Conservation (phyloP, 345 rosid species). For the Eucalyptus lansdowneana region DNA sequence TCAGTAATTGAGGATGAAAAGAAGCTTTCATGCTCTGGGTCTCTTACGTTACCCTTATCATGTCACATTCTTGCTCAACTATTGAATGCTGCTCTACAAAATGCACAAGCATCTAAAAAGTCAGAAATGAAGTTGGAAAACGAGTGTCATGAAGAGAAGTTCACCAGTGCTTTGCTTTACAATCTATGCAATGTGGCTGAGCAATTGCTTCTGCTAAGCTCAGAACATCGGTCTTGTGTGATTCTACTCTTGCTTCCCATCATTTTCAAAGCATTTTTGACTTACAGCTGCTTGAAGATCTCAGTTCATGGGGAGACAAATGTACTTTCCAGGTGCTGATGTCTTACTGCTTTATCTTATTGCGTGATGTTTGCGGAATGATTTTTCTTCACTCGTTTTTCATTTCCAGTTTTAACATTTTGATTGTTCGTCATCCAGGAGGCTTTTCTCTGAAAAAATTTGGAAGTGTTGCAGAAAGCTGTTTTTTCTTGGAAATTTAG, state of each 20-base stretch:
- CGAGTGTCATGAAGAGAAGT: constrained; percentile 17
- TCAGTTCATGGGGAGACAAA: constrained; percentile 17
- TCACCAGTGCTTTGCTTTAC: constrained; percentile 49
- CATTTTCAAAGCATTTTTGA: constrained; percentile 51
- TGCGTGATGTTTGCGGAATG: neutral
- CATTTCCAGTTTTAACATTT: neutral
- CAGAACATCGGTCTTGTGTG: constrained; percentile 72
- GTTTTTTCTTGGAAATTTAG: constrained; percentile 63
- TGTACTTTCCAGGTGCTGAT: constrained; percentile 44
- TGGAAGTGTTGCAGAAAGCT: constrained; percentile 78
- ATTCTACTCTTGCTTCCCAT: constrained; percentile 59
- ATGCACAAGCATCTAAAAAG: constrained; percentile 12
- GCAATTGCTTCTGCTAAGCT: constrained; percentile 47
- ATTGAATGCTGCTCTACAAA: constrained; percentile 41
- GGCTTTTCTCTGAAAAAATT: constrained; percentile 38
- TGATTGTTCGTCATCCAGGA: constrained; percentile 30
- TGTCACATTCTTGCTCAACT: constrained; percentile 51
- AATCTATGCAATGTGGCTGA: constrained; percentile 57
- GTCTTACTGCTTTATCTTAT: neutral
- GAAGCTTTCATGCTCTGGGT: constrained; percentile 8
- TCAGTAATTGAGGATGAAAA: constrained; percentile 10
- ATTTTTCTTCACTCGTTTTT: neutral
- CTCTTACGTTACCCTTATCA: constrained; percentile 44
- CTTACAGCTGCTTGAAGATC: constrained; percentile 16
- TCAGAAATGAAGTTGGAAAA: constrained; percentile 1